Conservation (phyloP, 2,329 filamentous ascomycete species). For the Boeremia lycopersici region DNA sequence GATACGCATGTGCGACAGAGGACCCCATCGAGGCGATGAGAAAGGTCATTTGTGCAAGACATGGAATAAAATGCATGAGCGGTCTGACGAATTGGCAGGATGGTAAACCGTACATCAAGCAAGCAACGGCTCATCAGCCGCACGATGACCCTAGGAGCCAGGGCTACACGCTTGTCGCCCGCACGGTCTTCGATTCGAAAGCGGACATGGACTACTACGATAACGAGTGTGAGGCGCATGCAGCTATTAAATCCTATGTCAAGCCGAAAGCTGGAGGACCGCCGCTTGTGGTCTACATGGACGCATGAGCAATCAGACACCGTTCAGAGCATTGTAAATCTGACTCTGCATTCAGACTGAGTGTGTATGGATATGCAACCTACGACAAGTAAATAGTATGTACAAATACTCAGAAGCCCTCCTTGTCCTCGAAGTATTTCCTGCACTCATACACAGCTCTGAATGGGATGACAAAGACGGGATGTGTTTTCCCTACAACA, state of each 20-base stretch:
- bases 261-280: constrained; percentile 35
- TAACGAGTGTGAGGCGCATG: constrained; percentile 62
- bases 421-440: constrained; percentile 67
- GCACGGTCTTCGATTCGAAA: constrained; percentile 66
- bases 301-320: constrained; percentile 10
- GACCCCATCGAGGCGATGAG: neutral
- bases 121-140: constrained; percentile 60
- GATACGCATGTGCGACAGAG: constrained; percentile 7
- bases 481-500: constrained; percentile 73
- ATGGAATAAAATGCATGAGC: neutral
- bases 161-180: constrained; percentile 69
- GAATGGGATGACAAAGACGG: constrained; percentile 83
- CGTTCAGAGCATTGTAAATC: no score
- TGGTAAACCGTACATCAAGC: constrained; percentile 72
- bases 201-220: constrained; percentile 77
- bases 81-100: constrained; percentile 55
- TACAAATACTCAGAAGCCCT: constrained; percentile 55
- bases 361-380: neutral
- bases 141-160: constrained; percentile 65
- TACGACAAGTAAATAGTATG: neutral
- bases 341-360: neutral
- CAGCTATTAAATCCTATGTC: constrained; percentile 52
- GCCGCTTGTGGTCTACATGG: constrained; percentile 41
- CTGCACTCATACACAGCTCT: constrained; percentile 68
- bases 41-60: neutral